Percentiles rank a stretch among this genome's conserved stretches.
These are phyloP conservation scores for Mycosphaerella sp. DNA, from an alignment of 2,329 filamentous ascomycete genomes.

Conservation along the genomic window DNA sequence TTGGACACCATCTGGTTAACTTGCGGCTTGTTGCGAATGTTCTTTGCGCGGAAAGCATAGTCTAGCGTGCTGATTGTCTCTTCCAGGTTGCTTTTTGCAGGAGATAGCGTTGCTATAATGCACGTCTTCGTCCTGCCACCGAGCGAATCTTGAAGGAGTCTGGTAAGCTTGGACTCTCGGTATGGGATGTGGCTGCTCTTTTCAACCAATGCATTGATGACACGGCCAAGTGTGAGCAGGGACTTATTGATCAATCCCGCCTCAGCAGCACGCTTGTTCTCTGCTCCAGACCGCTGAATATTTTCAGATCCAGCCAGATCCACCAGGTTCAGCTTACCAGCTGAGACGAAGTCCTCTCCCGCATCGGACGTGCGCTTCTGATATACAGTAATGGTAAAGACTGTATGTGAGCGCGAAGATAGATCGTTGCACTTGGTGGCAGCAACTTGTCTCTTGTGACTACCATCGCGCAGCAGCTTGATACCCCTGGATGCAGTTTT, in stretches of 20 bases:
- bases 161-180: conserved; percentile 91
- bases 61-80: conserved; percentile 98
- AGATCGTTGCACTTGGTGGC: conserved; percentile 99
- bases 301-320: conserved; percentile 97
- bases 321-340: conserved; percentile 92
- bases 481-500: conserved; percentile 79
- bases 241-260: conserved; percentile 98
- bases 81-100: conserved; percentile 89
- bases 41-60: conserved; percentile 96
- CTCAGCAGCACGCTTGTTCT: conserved; percentile 95
- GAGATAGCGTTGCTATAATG: conserved; percentile 95
- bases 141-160: conserved; percentile 90
- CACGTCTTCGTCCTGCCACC: conserved; percentile 96
- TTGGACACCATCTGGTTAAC: conserved; percentile 89
- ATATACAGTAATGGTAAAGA: conserved; percentile 92
- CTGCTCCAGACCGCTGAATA: conserved; percentile 91
- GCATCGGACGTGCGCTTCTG: conserved; percentile 74
- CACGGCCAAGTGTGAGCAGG: conserved; percentile 83
- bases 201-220: conserved; percentile 96
- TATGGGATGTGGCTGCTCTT: conserved; percentile 82
- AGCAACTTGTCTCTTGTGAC: conserved; percentile 92
- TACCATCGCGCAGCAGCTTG: conserved; percentile 79
- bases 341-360: conserved; percentile 83
- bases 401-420: conserved; percentile 92
- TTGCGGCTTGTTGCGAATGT: conserved; percentile 96